These are phyloP conservation scores for Sanghuangporus baumii DNA, from an alignment of 1,284 basidiomycete genomes.

Conservation along the genomic window DNA sequence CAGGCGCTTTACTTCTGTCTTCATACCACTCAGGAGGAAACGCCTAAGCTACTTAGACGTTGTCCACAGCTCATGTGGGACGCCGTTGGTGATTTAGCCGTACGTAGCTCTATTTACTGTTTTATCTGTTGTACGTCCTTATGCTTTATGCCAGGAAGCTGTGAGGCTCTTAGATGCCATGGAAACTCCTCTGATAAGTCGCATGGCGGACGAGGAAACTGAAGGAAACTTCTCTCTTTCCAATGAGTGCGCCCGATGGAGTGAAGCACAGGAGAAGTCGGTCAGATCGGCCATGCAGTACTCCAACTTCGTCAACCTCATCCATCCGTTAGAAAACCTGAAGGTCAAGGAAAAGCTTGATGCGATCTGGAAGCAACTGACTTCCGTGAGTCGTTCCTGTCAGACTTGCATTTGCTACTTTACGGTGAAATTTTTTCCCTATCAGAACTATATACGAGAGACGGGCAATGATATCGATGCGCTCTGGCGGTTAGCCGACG, in stretches of 20 bases:
- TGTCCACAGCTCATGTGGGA: constrained; percentile 76
- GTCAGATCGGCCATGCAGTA: constrained; percentile 44
- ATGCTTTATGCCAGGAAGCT: constrained; percentile 10
- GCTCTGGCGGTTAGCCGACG: constrained; percentile 59
- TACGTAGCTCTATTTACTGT: constrained; percentile 28
- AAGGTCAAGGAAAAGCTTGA: constrained; percentile 44
- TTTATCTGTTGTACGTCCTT: neutral
- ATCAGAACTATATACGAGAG: constrained; percentile 52
- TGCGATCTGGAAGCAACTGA: constrained; percentile 58
- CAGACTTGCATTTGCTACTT: neutral
- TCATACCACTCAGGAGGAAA: constrained; percentile 62
- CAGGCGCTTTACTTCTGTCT: constrained; percentile 58
- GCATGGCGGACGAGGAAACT: constrained; percentile 41
- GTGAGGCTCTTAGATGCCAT: constrained; percentile 13
- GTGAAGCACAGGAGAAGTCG: constrained; percentile 60
- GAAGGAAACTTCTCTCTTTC: constrained; percentile 47
- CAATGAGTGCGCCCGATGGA: constrained; percentile 41
- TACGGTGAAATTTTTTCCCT: neutral
- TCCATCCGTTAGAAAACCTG: constrained; percentile 53
- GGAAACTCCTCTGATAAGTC: constrained; percentile 17
- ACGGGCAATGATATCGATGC: constrained; percentile 50
- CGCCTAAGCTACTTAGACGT: constrained; percentile 60
- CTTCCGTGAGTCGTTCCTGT: constrained; percentile 39
- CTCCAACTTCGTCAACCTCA: constrained; percentile 47
- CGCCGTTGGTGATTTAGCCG: constrained; percentile 70